Base-by-base conservation (phyloP, 495 filamentous ascomycete species). In the Durotheca rogersii region DNA sequence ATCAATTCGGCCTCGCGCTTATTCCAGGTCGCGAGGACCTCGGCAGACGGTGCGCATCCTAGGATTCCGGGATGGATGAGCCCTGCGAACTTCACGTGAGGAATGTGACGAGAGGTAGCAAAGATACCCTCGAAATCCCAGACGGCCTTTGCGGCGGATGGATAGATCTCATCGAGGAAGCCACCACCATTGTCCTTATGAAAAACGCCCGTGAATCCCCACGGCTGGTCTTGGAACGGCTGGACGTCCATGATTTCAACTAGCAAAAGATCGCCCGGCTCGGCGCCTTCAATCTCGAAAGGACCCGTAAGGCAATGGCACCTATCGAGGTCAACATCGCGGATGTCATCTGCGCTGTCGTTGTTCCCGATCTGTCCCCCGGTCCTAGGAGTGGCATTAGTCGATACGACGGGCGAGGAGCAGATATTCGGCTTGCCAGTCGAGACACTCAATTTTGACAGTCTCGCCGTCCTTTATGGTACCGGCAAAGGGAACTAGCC, bases 91-190 rank as follows among this genome's bases (percentile, higher is more conserved):
- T 87, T 85, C 46, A 95, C 88, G 54, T 85, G 81, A 0, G 91
- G 91, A 58, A 96, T 91, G 66, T 97, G 92, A 0, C 92, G 82
- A 7, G 86, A 90, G 17, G 87, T 87, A 75, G 88, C 93, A 71
- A 86, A 90, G 61, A 97, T 95, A 49, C 92, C 92, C 62, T 95
- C 90, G 53, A 97, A 96, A 62, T 96, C 92, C 91, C 92, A 97
- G 62, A 97, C 96, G 0, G 92, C 92, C 63, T 93, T 93, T 11
- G 88, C 89, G n/a, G 88, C 79, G 6, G 89, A 82, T 0, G 91
- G 91, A 61, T 94, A 97, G 7, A 88, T 73, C 63, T 95, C 89
- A 67, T 97, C 91, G 14, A 96, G 71, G 56, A 96, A 96, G 0
- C 92, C 92, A 6, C 92, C 92, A 0, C 92, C 92, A 63, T 97